phyloP scores from a whole-genome alignment of 345 rosid species.

The Arabidopsis suecica region DNA sequence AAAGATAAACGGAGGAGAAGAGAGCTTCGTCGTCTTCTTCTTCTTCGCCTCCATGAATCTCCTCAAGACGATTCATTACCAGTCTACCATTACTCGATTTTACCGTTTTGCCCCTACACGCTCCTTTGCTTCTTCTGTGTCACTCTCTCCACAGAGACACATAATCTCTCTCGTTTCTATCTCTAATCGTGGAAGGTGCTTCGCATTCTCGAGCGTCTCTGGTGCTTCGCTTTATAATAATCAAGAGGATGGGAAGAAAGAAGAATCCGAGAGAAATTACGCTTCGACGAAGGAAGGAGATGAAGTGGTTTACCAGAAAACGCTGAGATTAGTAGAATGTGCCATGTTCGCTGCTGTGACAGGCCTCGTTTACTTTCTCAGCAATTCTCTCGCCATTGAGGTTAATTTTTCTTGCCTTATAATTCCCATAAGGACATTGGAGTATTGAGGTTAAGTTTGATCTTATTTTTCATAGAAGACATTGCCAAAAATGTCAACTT shows the following conservation, averaged over 20 bases:
- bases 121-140: constrained; percentile 28
- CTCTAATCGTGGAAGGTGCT: constrained; percentile 41
- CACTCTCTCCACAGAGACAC: constrained; percentile 24
- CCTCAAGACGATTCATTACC: constrained; percentile 51
- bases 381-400: constrained; percentile 94
- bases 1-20: constrained; percentile 20
- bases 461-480: no score
- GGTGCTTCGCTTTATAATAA: constrained; percentile 41
- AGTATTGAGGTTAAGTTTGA: neutral
- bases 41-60: constrained; percentile 55
- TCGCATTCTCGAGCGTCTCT: constrained; percentile 53
- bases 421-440: neutral
- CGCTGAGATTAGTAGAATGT: constrained; percentile 90
- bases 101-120: constrained; percentile 25
- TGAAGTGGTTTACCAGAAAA: constrained; percentile 64
- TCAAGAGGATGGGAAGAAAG: constrained; percentile 50
- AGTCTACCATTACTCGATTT: constrained; percentile 36
- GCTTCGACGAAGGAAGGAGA: constrained; percentile 48
- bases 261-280: constrained; percentile 34
- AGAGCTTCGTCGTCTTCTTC: neutral
- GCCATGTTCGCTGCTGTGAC: constrained; percentile 92
- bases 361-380: constrained; percentile 83
- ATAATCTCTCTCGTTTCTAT: constrained; percentile 41
- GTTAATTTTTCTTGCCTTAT: constrained; percentile 42
- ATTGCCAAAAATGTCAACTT: neutral